Percentiles rank a stretch among this genome's conserved stretches.
These are phyloP conservation scores for Zymoseptoria tritici DNA, from an alignment of 2,329 filamentous ascomycete species.

Conservation along the genomic window DNA sequence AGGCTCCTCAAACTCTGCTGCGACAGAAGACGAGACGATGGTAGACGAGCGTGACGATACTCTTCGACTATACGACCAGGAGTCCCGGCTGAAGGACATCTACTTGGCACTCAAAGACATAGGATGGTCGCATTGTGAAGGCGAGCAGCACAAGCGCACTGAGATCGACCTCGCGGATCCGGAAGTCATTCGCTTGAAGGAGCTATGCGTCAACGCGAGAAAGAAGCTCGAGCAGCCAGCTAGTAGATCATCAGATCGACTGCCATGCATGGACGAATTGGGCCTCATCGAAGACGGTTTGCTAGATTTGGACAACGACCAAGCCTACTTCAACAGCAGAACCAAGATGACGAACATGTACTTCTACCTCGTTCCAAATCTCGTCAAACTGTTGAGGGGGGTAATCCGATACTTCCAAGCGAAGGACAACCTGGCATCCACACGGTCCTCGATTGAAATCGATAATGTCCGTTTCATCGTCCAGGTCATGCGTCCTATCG, in stretches of 20 bases:
- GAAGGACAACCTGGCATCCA: conserved; percentile 4
- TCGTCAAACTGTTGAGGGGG: conserved; percentile 16
- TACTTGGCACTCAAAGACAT: not conserved
- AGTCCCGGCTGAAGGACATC: not conserved
- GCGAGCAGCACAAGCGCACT: not conserved
- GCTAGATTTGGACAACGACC: conserved; percentile 1
- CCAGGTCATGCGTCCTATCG: conserved; percentile 12
- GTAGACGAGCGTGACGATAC: not conserved
- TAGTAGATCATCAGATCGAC: not conserved
- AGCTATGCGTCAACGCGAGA: not conserved
- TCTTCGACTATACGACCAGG: not conserved
- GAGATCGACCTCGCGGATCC: not conserved
- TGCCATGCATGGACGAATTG: conserved; percentile 2
- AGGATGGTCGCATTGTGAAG: not conserved
- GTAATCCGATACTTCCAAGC: conserved; percentile 13
- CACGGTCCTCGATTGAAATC: conserved; percentile 7
- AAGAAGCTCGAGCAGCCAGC: not conserved
- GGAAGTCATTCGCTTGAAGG: not conserved
- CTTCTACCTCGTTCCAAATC: conserved; percentile 20
- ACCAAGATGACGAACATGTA: conserved; percentile 21
- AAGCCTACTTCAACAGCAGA: conserved; percentile 4
- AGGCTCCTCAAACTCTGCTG: too few species aligned
- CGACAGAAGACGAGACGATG: not conserved
- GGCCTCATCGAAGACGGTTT: conserved; percentile 3
- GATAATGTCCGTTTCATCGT: conserved; percentile 13